phyloP scores from a whole-genome alignment of 257 asterid species.

The Osmanthus fragrans region DNA sequence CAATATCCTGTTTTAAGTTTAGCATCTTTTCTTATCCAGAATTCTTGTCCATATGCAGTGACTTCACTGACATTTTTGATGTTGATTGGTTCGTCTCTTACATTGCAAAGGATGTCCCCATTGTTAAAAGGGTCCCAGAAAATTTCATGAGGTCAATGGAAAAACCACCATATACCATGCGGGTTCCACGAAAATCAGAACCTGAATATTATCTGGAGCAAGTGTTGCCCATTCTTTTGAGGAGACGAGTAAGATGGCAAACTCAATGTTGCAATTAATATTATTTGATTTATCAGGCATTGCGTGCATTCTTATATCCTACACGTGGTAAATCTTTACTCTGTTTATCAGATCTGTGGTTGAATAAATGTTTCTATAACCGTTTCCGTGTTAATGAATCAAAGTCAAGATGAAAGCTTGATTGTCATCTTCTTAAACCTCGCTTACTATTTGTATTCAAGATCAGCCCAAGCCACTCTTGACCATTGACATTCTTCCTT shows the following conservation, averaged over 20 bases:
- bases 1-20: constrained; percentile 5
- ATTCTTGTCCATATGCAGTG: constrained; percentile 60
- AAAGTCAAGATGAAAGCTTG: constrained; percentile 17
- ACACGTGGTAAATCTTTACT: neutral
- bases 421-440: constrained; percentile 3
- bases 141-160: constrained; percentile 98
- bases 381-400: constrained; percentile 17
- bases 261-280: constrained; percentile 8
- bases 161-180: constrained; percentile 98
- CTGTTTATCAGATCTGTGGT: constrained; percentile 1
- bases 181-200: constrained; percentile 96
- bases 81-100: constrained; percentile 94
- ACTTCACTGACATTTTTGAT: constrained; percentile 81
- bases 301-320: constrained; percentile 6
- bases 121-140: constrained; percentile 90
- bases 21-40: constrained; percentile 26
- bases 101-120: constrained; percentile 86
- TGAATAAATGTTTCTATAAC: neutral
- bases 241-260: constrained; percentile 78
- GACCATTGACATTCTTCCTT: constrained; percentile 3
- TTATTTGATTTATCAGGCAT: constrained; percentile 11
- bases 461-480: constrained; percentile 8
- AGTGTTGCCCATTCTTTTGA: constrained; percentile 85
- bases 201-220: constrained; percentile 96
- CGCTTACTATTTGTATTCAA: constrained; percentile 4